A percentile compares a stretch with the other conserved stretches of the same genome.
phyloP scores from a whole-genome alignment of 2,329 filamentous ascomycete genomes.

The Aspergillus novofumigatus region DNA sequence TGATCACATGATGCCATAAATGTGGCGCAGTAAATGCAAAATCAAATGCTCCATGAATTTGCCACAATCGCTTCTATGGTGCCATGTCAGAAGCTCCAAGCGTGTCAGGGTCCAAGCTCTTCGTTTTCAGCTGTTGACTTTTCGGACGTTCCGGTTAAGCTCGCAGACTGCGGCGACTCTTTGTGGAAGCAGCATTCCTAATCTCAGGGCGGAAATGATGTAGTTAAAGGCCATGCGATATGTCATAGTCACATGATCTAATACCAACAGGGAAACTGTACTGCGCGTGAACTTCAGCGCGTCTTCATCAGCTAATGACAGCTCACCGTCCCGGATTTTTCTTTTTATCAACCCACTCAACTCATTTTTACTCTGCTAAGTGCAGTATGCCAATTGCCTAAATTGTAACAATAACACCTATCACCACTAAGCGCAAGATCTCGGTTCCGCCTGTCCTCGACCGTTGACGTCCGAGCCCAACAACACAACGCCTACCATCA shows the following conservation, averaged over 20 bases:
- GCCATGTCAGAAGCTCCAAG: constrained; percentile 10
- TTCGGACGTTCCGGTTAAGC: constrained; percentile 10
- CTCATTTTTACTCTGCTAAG: not conserved
- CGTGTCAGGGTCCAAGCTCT: not conserved
- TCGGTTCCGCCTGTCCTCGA: not conserved
- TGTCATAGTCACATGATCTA: not conserved
- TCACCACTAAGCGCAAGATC: not conserved
- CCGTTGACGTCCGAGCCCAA: not conserved
- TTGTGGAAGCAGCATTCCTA: not conserved
- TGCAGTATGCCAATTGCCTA: not conserved
- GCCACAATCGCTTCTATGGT: constrained; percentile 9
- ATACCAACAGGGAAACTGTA: not conserved
- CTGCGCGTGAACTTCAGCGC: not conserved
- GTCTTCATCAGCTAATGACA: not conserved
- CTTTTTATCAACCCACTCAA: not conserved
- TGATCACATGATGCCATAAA: not conserved
- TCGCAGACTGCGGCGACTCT: not conserved
- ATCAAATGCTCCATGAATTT: constrained; percentile 1
- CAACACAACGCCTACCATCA: not conserved
- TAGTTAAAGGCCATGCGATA: not conserved
- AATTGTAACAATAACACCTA: not conserved
- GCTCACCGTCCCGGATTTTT: too few species aligned
- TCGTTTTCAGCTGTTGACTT: constrained; percentile 14
- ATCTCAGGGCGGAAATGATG: not conserved
- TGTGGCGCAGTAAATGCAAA: constrained; percentile 17